Conservation (phyloP, 2,329 filamentous ascomycete species). For the Xylaria arbuscula region DNA sequence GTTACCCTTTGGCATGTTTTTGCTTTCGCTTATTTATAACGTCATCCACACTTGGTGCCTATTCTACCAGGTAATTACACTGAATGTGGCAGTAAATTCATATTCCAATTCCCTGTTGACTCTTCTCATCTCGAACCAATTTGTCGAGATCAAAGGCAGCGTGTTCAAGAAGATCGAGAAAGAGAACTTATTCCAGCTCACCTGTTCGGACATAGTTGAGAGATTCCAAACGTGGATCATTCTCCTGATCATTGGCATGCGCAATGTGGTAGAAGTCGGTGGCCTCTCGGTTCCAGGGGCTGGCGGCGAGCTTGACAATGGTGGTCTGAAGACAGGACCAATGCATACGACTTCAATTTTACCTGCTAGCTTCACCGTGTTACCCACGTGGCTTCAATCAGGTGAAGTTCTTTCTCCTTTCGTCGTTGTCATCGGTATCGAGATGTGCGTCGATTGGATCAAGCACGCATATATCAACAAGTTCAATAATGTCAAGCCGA, state of each 20-base stretch:
- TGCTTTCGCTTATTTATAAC: conserved; percentile 87
- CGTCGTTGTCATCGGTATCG: conserved; percentile 90
- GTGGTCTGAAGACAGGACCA: conserved; percentile 66
- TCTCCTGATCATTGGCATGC: conserved; percentile 93
- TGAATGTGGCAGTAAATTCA: conserved; percentile 98
- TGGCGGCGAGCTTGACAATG: conserved; percentile 59
- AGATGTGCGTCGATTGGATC: conserved; percentile 96
- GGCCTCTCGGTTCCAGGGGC: conserved; percentile 75
- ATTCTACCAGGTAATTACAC: conserved; percentile 97
- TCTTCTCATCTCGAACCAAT: conserved; percentile 94
- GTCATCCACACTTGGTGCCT: conserved; percentile 86
- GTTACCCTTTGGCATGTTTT: conserved; percentile 89
- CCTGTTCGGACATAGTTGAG: conserved; percentile 96
- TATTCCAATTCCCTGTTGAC: conserved; percentile 97
- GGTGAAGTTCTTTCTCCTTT: conserved; percentile 94
- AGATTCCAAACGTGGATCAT: conserved; percentile 98
- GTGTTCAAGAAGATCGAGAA: conserved; percentile 99
- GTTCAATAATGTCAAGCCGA: conserved; percentile 96
- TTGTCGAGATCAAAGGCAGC: conserved; percentile 97
- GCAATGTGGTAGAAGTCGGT: conserved; percentile 95
- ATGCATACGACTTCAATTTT: conserved; percentile 79
- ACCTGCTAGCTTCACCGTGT: conserved; percentile 88
- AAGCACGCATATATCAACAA: conserved; percentile 99
- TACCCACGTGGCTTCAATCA: conserved; percentile 80
- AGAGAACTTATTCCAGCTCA: conserved; percentile 95